Conservation (phyloP, 169 alveolate species). For the Theileria annulata region DNA sequence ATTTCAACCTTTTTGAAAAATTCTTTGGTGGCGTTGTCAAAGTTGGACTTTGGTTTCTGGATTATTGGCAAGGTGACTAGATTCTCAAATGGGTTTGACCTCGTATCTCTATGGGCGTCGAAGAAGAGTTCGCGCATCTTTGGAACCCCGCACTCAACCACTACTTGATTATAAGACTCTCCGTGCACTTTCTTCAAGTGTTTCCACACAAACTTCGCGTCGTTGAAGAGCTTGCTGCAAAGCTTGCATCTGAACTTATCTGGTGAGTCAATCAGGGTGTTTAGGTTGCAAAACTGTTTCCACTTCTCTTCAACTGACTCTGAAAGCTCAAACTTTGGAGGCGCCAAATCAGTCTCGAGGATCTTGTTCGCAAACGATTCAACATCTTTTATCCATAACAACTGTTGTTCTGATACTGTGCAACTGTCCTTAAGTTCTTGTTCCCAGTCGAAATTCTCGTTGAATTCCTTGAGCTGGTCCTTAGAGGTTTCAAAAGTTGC, state of each 20-base stretch:
- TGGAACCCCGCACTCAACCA: constrained; percentile 65
- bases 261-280: constrained; percentile 63
- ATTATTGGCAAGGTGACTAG: constrained; percentile 44
- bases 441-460: constrained; percentile 47
- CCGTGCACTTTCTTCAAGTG: constrained; percentile 58
- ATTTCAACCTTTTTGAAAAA: constrained; percentile 13
- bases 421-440: constrained; percentile 37
- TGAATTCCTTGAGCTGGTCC: neutral
- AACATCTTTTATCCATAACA: constrained; percentile 64
- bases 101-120: constrained; percentile 43
- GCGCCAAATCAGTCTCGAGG: constrained; percentile 37
- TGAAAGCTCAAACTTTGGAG: constrained; percentile 52
- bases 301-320: constrained; percentile 63
- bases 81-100: constrained; percentile 62
- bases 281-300: constrained; percentile 66
- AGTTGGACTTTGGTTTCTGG: constrained; percentile 38
- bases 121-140: constrained; percentile 62
- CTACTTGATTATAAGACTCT: constrained; percentile 43
- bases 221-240: constrained; percentile 66
- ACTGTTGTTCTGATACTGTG: constrained; percentile 59
- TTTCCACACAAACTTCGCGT: constrained; percentile 69
- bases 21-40: constrained; percentile 45
- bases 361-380: constrained; percentile 60
- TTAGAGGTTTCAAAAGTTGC: constrained; percentile 15
- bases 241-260: constrained; percentile 60